Evolutionary conservation across 1,284 basidiomycete species (phyloP).

Genomic region (Ganoderma meredithae): DNA sequence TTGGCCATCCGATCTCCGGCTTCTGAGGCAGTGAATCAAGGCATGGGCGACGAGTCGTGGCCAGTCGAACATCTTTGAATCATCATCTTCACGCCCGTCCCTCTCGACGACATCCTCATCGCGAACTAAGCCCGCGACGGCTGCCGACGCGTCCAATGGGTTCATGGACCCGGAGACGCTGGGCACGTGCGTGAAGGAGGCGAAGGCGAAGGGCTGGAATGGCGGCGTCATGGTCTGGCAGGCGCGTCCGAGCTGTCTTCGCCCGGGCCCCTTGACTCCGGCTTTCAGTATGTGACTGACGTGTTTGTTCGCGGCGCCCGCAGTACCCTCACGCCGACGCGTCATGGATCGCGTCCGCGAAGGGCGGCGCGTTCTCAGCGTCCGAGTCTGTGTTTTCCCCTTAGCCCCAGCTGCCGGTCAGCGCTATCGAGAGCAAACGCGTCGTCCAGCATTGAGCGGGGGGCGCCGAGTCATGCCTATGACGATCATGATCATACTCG

Average conservation of each 20-base stretch:
- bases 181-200: constrained; percentile 61
- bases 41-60: too few species aligned
- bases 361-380: constrained; percentile 21
- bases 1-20: neutral
- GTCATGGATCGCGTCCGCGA: constrained; percentile 25
- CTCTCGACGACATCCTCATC: too few species aligned
- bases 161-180: constrained; percentile 61
- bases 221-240: constrained; percentile 37
- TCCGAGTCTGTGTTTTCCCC: neutral
- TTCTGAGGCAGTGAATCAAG: neutral
- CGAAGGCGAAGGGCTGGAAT: constrained; percentile 64
- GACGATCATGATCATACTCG: constrained; percentile 13
- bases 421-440: neutral
- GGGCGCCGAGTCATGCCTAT: neutral
- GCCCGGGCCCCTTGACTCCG: neutral
- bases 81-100: too few species aligned
- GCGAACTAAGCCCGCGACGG: constrained; percentile 51
- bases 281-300: neutral
- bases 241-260: neutral
- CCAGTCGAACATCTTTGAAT: too few species aligned
- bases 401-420: neutral
- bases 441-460: neutral
- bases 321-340: constrained; percentile 30
- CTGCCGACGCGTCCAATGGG: constrained; percentile 56
- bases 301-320: neutral